These are phyloP conservation scores for Chaetomium sp. DNA, from an alignment of 2,329 filamentous ascomycete genomes.

Conservation along the genomic window DNA sequence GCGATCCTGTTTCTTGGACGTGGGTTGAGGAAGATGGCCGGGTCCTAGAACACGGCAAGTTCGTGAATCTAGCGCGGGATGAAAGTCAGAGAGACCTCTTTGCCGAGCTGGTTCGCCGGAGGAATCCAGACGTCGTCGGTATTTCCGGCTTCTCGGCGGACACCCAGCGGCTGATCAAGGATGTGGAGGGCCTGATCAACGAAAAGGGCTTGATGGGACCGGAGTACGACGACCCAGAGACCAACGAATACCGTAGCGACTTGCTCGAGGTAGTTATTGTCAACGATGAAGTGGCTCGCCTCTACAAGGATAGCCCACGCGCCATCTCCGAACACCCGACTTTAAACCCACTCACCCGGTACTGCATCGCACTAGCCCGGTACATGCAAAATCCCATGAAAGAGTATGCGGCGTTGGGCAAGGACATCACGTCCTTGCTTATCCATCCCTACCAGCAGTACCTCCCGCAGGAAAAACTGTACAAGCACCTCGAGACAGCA, in stretches of 20 bases:
- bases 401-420: slow-evolving; percentile 89
- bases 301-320: slow-evolving; percentile 86
- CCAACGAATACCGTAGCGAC: slow-evolving; percentile 67
- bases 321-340: slow-evolving; percentile 75
- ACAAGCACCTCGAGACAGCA: slow-evolving; percentile 83
- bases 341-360: slow-evolving; percentile 70
- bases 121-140: slow-evolving; percentile 83
- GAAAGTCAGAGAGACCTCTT: slow-evolving; percentile 63
- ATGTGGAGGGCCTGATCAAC: slow-evolving; percentile 71
- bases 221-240: slow-evolving; percentile 75
- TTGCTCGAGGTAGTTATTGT: slow-evolving; percentile 82
- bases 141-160: slow-evolving; percentile 86
- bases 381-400: slow-evolving; percentile 96
- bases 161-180: slow-evolving; percentile 74
- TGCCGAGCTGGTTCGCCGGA: slow-evolving; percentile 69
- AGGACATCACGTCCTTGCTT: slow-evolving; percentile 76
- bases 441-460: slow-evolving; percentile 90
- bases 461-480: slow-evolving; percentile 78
- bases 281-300: slow-evolving; percentile 93
- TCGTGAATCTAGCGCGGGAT: slow-evolving; percentile 68
- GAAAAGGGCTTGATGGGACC: slow-evolving; percentile 71
- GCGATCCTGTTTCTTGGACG: slow-evolving; percentile 83
- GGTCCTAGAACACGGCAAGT: slow-evolving; percentile 82
- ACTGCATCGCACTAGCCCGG: slow-evolving; percentile 81
- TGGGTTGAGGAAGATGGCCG: slow-evolving; percentile 91